Percentiles rank a stretch among this genome's conserved stretches.
These are phyloP conservation scores for Mortierella claussenii DNA, from an alignment of 192 early-diverging fungal genomes.

Conservation along the genomic window DNA sequence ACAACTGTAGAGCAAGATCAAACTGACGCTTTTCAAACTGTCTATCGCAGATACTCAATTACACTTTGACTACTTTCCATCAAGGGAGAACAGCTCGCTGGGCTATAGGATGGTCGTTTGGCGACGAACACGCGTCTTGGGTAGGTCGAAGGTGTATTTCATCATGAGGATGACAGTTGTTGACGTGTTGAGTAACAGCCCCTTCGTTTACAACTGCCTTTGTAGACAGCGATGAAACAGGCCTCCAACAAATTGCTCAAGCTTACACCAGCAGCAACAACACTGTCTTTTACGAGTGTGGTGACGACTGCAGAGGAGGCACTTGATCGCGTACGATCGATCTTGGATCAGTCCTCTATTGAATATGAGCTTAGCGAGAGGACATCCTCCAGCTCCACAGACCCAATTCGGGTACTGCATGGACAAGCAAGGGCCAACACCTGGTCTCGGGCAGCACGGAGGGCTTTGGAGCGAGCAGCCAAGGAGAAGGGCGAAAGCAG, in stretches of 20 bases:
- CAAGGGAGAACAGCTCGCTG: slow-evolving; percentile 66
- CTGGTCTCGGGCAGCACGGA: slow-evolving; percentile 49
- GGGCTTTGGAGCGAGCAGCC: slow-evolving; percentile 17
- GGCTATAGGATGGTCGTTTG: slow-evolving; percentile 69
- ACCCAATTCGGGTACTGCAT: background rate
- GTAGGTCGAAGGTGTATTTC: no score
- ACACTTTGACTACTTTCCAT: slow-evolving; percentile 62
- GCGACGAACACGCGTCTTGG: slow-evolving; percentile 43
- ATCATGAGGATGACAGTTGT: no score
- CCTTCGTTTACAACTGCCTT: background rate
- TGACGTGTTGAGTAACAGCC: no score
- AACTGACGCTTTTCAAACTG: slow-evolving; percentile 1
- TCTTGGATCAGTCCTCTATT: slow-evolving; percentile 13
- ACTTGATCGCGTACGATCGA: background rate
- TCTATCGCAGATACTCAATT: slow-evolving; percentile 58
- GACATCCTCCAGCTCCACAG: background rate
- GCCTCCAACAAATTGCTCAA: slow-evolving; percentile 32
- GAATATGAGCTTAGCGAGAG: background rate
- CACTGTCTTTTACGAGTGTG: slow-evolving; percentile 5
- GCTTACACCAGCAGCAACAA: slow-evolving; percentile 21
- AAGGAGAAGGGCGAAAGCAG: background rate
- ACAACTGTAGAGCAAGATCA: background rate
- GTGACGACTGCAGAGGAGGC: background rate
- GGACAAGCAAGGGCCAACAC: slow-evolving; percentile 23
- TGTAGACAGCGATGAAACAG: slow-evolving; percentile 22